Evolutionary conservation across 148 eudicot species (phyloP), one percentile per base, ranked within the genome.

Genomic region (Rhododendron simsii): DNA sequence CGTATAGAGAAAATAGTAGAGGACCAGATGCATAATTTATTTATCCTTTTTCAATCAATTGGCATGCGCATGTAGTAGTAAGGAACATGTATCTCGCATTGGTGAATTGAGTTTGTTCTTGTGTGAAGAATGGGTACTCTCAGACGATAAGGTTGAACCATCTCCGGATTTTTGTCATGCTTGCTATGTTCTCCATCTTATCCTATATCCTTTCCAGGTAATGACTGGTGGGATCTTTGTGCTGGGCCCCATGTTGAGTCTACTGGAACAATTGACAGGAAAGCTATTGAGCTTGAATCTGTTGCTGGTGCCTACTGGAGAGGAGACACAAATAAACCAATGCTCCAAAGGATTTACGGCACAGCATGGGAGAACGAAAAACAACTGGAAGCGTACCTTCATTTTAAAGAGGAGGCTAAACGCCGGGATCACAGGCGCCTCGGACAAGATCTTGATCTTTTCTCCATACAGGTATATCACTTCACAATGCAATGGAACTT

Each of bases 211-310:
- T 83, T 88, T 84, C 59, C 84, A 97, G 99, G 99, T 85, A 90
- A 95, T 90, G 98, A 97, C 81, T 97, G 99, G 99, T 97, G 99
- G 99, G 99, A 97, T 89, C 99, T 97, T 83, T 97, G 99, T 93
- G 99, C 99, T 80, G 99, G 99, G 41, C 99, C 99, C 84, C 99
- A 97, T 94, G 98, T 97, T 88, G 96, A 97, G 88, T 88, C 98
- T 87, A 97, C 99, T 83, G 98, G 99, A 85, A 94, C 90, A 78
- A 97, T 97, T 85, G 92, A 91, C 84, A 92, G 91, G 86, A 94
- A 89, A 92, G 99, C 99, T 85, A 89, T 97, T 86, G 95, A 97
- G 50, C 98, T 97, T 85, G 99, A 97, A 91, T 97, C 99, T 89
- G 98, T 97, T 87, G 98, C 99, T 87, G 99, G 99, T 90, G 99